phyloP scores from a whole-genome alignment of 2,329 filamentous ascomycete species.

The Chaetomiaceae sp. region DNA sequence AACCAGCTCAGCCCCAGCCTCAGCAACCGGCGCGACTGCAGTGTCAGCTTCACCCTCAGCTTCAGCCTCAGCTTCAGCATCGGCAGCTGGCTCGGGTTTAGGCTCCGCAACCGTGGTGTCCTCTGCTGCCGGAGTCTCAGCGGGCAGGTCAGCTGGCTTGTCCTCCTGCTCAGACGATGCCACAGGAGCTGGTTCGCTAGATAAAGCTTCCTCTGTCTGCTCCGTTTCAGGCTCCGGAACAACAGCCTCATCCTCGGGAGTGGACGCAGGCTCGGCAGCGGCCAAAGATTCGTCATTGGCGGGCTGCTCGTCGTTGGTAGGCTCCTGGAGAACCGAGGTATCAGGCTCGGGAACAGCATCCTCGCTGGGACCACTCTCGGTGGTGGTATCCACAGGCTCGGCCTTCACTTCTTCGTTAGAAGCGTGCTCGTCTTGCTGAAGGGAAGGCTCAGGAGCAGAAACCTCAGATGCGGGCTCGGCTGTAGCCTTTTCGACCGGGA shows the following conservation, averaged over 20 bases:
- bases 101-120: not conserved
- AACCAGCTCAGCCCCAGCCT: not conserved
- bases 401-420: too few species aligned
- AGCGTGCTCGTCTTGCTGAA: too few species aligned
- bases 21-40: not conserved
- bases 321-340: not conserved
- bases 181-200: not conserved
- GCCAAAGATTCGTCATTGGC: not conserved
- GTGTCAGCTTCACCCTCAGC: too few species aligned
- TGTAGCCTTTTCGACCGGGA: not conserved
- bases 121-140: not conserved
- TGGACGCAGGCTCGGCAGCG: not conserved
- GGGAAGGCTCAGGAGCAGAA: too few species aligned
- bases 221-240: not conserved
- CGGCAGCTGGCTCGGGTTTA: not conserved
- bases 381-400: too few species aligned
- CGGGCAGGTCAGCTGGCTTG: not conserved
- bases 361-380: too few species aligned
- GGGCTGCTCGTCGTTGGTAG: not conserved
- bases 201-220: not conserved
- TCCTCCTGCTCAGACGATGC: not conserved
- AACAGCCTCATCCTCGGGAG: not conserved
- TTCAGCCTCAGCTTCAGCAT: not conserved
- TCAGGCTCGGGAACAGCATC: not conserved
- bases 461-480: too few species aligned